Base-by-base conservation (phyloP, 371 early-diverging fungal genomes). In the Apophysomyces elegans region DNA sequence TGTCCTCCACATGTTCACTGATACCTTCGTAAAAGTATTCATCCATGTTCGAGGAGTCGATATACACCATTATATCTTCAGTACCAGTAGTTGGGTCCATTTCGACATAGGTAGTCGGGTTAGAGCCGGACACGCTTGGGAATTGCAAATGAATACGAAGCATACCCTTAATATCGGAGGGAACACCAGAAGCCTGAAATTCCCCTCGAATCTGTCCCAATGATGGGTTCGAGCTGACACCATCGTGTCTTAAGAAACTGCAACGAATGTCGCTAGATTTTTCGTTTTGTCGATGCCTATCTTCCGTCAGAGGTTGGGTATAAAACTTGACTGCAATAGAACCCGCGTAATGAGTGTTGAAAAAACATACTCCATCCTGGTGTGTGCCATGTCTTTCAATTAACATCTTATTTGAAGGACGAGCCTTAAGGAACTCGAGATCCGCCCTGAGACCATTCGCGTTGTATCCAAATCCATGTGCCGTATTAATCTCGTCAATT, bases 331-430 rank as follows among this genome's bases (percentile, higher is more conserved):
- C 41, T 16, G 64, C 57, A 56, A 54, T 16, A 36, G 57, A 45
- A 36, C 45, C 57, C 1, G 58, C 43, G 58, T 64, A 64, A 37
- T 54, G 35, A 26, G 35, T 56, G 44, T 57, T 35, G 46, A 59
- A 65, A 63, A 63, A 63, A 66, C 60, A 59, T 44, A 32, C 44
- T 13, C 59, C 62, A 46, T 70, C 63, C 59, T 47, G 70, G 37
- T 63, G 65, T 37, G 70, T 70, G 43, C 60, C 59, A 58, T 58
- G 26, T 36, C 59, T 36, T 38, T 62, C 59, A 35, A 58, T 57
- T 37, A 66, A 46, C 60, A 65, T 58, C 67, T 63, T 66, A 61
- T 66, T 66, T 26, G 61, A n/a, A n/a, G 46, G 63, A 41, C 60
- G 59, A 45, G 58, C 47, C 36, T 46, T 66, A 56, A 71, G 63